Conservation (phyloP, 441 rosid species). For the Jatropha podagrica region DNA sequence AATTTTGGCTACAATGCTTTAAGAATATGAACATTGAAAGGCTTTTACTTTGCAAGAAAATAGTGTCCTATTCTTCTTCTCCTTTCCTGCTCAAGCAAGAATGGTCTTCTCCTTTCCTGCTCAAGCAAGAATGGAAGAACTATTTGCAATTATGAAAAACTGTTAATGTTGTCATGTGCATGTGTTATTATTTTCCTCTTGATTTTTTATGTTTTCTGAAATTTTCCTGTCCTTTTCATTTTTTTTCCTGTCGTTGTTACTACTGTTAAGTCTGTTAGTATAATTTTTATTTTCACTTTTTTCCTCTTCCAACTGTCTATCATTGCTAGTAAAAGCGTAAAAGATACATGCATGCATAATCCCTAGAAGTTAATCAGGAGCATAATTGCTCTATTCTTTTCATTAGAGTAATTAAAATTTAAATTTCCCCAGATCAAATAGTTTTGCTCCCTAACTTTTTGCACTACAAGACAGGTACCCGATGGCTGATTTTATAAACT, state of each 20-base stretch:
- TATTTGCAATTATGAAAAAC: background rate
- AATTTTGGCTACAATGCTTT: too few relatives aligned
- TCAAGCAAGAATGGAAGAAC: background rate
- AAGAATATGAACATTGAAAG: background rate
- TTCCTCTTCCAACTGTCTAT: background rate
- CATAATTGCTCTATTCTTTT: background rate
- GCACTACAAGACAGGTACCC: too few relatives aligned
- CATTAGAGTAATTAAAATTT: too few relatives aligned
- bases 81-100: background rate
- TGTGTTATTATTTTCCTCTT: background rate
- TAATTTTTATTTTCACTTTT: background rate
- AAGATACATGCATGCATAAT: background rate
- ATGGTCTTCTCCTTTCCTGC: background rate
- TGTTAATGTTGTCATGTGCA: background rate
- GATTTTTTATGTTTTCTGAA: background rate
- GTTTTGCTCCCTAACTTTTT: too few relatives aligned
- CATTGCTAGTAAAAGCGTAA: background rate
- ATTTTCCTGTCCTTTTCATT: background rate
- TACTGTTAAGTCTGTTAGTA: too few relatives aligned
- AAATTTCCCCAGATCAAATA: too few relatives aligned
- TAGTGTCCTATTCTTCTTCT: background rate
- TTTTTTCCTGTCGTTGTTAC: background rate
- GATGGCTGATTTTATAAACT: too few relatives aligned
- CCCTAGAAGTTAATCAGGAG: background rate
- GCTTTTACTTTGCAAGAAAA: constrained; percentile 7